Evolutionary conservation across 331 rosid species (phyloP).

Genomic region (Acacia concinna): DNA sequence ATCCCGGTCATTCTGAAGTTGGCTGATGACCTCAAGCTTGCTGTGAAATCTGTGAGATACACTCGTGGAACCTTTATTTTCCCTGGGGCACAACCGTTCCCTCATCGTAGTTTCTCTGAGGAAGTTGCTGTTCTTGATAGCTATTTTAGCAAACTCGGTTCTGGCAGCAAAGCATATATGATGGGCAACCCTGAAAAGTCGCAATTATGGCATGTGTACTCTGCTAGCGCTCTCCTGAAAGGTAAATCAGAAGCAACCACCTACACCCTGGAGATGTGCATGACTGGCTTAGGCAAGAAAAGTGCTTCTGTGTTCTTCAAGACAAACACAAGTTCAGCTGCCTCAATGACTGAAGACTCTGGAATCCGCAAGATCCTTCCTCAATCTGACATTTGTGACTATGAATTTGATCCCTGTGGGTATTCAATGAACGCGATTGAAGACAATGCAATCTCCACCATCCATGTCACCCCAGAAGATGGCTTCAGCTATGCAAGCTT

Average conservation of each 20-base stretch:
- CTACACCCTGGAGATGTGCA: conserved; percentile 69
- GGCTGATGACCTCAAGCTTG: conserved; percentile 47
- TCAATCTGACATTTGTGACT: conserved; percentile 61
- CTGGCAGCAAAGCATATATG: conserved; percentile 51
- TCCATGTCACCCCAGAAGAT: conserved; percentile 74
- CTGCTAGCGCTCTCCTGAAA: conserved; percentile 39
- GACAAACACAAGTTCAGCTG: conserved; percentile 37
- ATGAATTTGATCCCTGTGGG: conserved; percentile 72
- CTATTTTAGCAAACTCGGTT: conserved; percentile 58
- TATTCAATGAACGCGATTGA: conserved; percentile 76
- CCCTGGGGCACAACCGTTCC: conserved; percentile 68
- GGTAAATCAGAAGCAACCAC: conserved; percentile 29
- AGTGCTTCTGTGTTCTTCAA: conserved; percentile 67
- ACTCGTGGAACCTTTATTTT: conserved; percentile 71
- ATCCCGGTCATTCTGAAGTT: conserved; percentile 64
- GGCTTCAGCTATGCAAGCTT: conserved; percentile 81
- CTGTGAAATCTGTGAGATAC: conserved; percentile 64
- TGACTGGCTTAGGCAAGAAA: conserved; percentile 62
- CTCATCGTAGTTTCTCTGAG: conserved; percentile 62
- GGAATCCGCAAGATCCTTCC: conserved; percentile 73
- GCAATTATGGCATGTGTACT: conserved; percentile 67
- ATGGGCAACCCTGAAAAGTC: conserved; percentile 57
- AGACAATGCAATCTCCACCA: conserved; percentile 60
- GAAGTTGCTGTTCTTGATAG: conserved; percentile 61
- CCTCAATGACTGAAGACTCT: conserved; percentile 58